Evolutionary conservation across 768 basidiomycete species (phyloP).

Genomic region (Sarcomyxa edulis): DNA sequence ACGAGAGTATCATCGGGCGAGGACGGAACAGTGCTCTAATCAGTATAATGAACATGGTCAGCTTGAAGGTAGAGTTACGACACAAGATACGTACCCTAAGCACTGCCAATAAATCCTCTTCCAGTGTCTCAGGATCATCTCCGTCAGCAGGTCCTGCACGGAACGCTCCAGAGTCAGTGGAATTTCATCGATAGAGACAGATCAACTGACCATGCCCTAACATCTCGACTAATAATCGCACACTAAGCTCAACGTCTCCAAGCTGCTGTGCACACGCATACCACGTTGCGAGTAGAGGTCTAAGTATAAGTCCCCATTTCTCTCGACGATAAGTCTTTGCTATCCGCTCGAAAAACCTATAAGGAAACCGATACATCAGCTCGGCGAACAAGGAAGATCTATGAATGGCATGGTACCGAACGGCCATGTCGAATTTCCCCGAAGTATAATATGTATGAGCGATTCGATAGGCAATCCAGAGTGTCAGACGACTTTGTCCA

Average conservation of each 20-base stretch:
- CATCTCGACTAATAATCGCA: constrained; percentile 79
- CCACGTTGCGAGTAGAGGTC: constrained; percentile 73
- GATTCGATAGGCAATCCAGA: constrained; percentile 90
- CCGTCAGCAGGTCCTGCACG: constrained; percentile 32
- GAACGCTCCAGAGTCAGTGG: constrained; percentile 2
- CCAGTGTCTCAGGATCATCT: constrained; percentile 45
- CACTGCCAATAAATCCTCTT: constrained; percentile 71
- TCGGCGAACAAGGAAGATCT: background rate
- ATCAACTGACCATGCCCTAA: constrained; percentile 59
- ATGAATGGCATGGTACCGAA: constrained; percentile 53
- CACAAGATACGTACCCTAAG: constrained; percentile 46
- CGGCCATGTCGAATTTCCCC: constrained; percentile 81
- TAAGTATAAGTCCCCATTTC: constrained; percentile 71
- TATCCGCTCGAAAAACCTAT: constrained; percentile 92
- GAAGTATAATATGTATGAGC: constrained; percentile 80
- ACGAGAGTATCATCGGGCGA: constrained; percentile 48
- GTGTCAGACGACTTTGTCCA: constrained; percentile 72
- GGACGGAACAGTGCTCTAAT: constrained; percentile 67
- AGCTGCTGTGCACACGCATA: constrained; percentile 77
- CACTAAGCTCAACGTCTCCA: constrained; percentile 70
- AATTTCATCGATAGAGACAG: background rate
- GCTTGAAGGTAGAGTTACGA: background rate
- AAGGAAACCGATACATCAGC: background rate
- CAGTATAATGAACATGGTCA: background rate
- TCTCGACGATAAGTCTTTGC: constrained; percentile 85